Base-by-base conservation (phyloP, 2,329 filamentous ascomycete genomes). In the Cladophialophora immunda region DNA sequence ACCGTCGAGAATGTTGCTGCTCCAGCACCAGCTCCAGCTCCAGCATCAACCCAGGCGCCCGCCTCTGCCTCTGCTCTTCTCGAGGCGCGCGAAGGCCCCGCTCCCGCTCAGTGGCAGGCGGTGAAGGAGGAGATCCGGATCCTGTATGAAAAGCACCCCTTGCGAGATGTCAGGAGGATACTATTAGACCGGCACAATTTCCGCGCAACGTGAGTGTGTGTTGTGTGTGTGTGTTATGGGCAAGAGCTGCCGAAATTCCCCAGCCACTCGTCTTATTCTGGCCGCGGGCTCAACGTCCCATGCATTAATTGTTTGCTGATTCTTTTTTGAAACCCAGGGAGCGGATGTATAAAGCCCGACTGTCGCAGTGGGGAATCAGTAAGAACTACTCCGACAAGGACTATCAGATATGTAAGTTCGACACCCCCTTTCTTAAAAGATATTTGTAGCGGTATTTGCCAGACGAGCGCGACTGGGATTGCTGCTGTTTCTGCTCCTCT, bases 301-400 rank as follows among this genome's bases (percentile, higher is more conserved):
- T 30, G 13, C 19, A 53, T 41, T 32, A 9, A n/a, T n/a, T n/a
- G n/a, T n/a, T 50, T 62, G 52, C 64, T 66, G 58, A 62, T 57
- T 41, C 15, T 17, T 17, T 11, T 8, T 50, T 50, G 36, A 50
- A 56, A 19, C 62, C 36, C 27, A 70, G 68, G 34, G 68, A 70
- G 54, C 68, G 66, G 4, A 70, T 70, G 68, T 70, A 68, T 65
- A 70, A 70, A 65, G 68, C 71, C 52, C 66, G 72, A 34, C 68
- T 73, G 11, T 67, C 68, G 52, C 67, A 69, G 63, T 74, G 72
- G 72, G 68, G 68, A 54, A 70, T 70, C 54, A 66, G 63, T 56
- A 74, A 74, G 53, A 74, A 74, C 58, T 72, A 70, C 64, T 73
- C 72, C 17, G 71, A 72, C 50, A 68, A 70, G 36, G 72, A 74